A percentile compares a stretch with the other conserved stretches of the same genome.
Evolutionary conservation across 768 basidiomycete species (phyloP).

Genomic region (Mycena sanguinolenta): DNA sequence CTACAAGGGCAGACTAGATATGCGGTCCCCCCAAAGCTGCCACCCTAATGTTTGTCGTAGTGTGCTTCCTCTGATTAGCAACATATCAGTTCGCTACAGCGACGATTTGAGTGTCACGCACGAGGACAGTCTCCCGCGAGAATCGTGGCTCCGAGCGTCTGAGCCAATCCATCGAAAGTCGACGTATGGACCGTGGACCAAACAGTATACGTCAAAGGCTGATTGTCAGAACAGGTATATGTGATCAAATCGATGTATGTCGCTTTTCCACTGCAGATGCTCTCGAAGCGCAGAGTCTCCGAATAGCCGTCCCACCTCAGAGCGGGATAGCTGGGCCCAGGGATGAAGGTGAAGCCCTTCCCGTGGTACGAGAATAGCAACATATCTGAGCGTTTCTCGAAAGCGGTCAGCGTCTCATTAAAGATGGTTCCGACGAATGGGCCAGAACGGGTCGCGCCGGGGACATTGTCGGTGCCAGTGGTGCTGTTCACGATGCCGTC

Average conservation of each 20-base stretch:
- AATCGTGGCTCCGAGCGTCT: background rate
- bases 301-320: background rate
- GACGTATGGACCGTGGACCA: background rate
- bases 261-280: too few species aligned
- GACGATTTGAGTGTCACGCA: too few species aligned
- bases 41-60: too few species aligned
- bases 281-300: background rate
- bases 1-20: too few species aligned
- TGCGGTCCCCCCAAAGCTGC: too few species aligned
- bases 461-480: too few species aligned
- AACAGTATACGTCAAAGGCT: background rate
- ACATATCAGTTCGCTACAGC: too few species aligned
- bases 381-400: background rate
- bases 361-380: background rate
- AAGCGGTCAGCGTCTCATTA: constrained; percentile 4
- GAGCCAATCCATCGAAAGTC: background rate
- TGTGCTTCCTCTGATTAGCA: too few species aligned
- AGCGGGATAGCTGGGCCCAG: too few species aligned
- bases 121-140: background rate
- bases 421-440: background rate
- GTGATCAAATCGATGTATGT: constrained; percentile 28
- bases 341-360: background rate
- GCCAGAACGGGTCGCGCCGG: too few species aligned
- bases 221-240: too few species aligned
- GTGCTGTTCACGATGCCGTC: background rate